Base-by-base conservation (phyloP, 108 stramenopile species). In the Cyclotella kingstonii region DNA sequence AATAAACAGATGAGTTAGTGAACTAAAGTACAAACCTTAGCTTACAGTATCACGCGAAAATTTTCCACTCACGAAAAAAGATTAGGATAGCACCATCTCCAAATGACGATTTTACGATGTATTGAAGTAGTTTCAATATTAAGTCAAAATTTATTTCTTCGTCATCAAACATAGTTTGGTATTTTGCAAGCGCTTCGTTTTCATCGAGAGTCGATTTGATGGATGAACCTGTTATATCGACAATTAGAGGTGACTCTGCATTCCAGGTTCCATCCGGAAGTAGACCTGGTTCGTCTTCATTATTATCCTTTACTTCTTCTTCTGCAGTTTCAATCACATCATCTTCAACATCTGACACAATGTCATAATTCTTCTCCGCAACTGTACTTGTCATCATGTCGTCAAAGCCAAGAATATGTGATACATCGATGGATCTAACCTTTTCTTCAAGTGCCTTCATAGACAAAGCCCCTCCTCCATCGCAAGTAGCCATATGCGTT, bases 71-170 rank as follows among this genome's bases (percentile, higher is more conserved):
- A 53, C 52, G 86, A 54, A 98, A 67, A 63, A 98, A 98, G 3
- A 98, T 84, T 38, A 98, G 64, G 26, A 98, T 79, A 2, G 94
- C 91, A 19, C 93, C 94, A 41, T 81, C 81, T 15, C 80, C 82
- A 21, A 83, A 76, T 2, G 82, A 84, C 22, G 70, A 70, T 48
- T 81, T 68, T 55, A 55, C 45, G 21, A 91, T 77, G 45, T 83
- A 86, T 18, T 66, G 63, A 28, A 87, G 48, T 3, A 84, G 55
- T 29, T 78, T 81, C 46, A 85, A 45, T 22, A 84, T 36, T 18
- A 90, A 70, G 9, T 68, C 71, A 28, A 70, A 74, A 46, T 90
- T 84, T 11, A 86, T 67, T 35, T 80, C 66, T 30, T 85, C 84
- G 36, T 90, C 89, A 63, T 85, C 82, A 60, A 81, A 80, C 68